These are phyloP conservation scores for Vanilla planifolia DNA, from an alignment of 106 monocot species.

Conservation along the genomic window DNA sequence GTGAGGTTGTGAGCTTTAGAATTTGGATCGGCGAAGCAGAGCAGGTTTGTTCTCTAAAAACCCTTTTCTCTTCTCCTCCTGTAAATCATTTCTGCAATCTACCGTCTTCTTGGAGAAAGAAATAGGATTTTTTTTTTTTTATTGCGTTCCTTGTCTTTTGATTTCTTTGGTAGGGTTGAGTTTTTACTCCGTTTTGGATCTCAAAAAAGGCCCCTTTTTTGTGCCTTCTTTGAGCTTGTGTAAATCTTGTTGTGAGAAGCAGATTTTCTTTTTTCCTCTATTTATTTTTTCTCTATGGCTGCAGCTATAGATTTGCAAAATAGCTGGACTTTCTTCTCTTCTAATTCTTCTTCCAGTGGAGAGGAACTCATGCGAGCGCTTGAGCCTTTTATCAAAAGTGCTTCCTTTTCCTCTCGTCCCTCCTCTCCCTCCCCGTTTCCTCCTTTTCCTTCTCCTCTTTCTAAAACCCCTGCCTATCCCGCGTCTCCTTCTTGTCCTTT, in stretches of 20 bases:
- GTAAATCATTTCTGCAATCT: background rate
- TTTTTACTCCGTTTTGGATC: constrained; percentile 1
- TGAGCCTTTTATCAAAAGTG: constrained; percentile 69
- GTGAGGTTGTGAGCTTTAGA: background rate
- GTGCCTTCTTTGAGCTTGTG: constrained; percentile 3
- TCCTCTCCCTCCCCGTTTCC: constrained; percentile 13
- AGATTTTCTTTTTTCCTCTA: background rate
- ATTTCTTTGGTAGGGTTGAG: background rate
- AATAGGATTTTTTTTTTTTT: background rate
- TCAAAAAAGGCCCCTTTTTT: constrained; percentile 7
- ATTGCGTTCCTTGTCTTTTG: background rate
- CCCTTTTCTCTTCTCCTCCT: constrained; percentile 7
- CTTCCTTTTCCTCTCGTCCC: constrained; percentile 29
- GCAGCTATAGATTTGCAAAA: constrained; percentile 58
- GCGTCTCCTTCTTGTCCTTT: constrained; percentile 2
- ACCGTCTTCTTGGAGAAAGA: background rate
- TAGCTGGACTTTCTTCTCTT: constrained; percentile 9
- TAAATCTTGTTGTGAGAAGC: background rate
- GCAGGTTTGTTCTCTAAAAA: constrained; percentile 8
- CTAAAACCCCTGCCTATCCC: background rate
- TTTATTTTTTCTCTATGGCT: constrained; percentile 27
- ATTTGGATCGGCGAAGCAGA: background rate
- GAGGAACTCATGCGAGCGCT: constrained; percentile 76
- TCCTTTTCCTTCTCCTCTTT: background rate
- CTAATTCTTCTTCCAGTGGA: constrained; percentile 14